A percentile compares a stretch with the other conserved stretches of the same genome.
These are phyloP conservation scores for Chamaecyparis obtusa DNA, from an alignment of 75 land plant genomes.

Conservation along the genomic window DNA sequence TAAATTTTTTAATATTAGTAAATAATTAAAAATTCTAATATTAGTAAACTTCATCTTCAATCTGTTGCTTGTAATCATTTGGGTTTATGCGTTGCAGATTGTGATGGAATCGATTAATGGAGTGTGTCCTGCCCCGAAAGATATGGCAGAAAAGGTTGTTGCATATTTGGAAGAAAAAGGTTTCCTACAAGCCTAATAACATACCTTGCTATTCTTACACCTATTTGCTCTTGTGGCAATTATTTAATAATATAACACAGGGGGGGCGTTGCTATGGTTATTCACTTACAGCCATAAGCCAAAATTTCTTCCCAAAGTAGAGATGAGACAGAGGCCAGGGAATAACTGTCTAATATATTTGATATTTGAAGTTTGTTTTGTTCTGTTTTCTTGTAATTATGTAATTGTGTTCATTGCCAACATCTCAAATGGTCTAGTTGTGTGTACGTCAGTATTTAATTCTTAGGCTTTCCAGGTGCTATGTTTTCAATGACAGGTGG, in stretches of 20 bases:
- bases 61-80: not conserved
- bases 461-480: not conserved
- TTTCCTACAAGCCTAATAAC: constrained; percentile 34
- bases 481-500: not conserved
- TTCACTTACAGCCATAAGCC: not conserved
- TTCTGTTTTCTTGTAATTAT: not conserved
- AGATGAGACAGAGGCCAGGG: not conserved
- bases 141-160: constrained; percentile 69
- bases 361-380: not conserved
- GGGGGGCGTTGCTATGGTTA: not conserved
- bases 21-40: not conserved
- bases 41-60: not conserved
- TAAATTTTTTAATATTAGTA: not conserved
- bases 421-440: not conserved
- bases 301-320: not conserved
- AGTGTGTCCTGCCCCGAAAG: constrained; percentile 52
- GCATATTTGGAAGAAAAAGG: constrained; percentile 68
- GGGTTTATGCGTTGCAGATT: constrained; percentile 39
- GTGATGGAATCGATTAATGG: constrained; percentile 44
- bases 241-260: not conserved
- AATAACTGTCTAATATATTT: not conserved
- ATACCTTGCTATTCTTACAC: not conserved
- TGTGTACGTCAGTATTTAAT: not conserved
- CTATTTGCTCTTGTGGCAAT: not conserved
- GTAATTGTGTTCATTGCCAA: not conserved